These are phyloP conservation scores for Russula compacta DNA, from an alignment of 768 basidiomycete species.

Conservation along the genomic window DNA sequence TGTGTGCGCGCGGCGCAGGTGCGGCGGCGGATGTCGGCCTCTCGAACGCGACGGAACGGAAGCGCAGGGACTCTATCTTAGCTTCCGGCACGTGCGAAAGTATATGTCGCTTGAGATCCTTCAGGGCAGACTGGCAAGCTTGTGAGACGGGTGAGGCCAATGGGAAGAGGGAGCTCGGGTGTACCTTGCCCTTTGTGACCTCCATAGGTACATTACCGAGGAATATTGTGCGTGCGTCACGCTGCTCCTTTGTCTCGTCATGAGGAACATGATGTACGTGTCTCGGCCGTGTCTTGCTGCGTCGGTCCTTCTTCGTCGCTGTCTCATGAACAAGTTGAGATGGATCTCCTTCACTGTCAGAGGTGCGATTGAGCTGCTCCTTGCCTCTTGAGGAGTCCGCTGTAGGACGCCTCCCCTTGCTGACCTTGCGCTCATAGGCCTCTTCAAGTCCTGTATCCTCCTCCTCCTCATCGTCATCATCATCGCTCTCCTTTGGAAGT, in stretches of 20 bases:
- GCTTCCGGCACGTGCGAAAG: constrained; percentile 59
- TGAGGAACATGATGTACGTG: constrained; percentile 43
- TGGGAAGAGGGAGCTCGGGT: constrained; percentile 21
- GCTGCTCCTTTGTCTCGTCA: constrained; percentile 63
- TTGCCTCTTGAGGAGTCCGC: constrained; percentile 17
- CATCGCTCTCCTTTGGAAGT: constrained; percentile 20
- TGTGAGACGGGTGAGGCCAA: not conserved
- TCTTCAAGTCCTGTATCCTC: constrained; percentile 31
- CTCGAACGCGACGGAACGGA: constrained; percentile 89
- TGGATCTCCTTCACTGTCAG: constrained; percentile 30
- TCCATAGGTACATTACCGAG: constrained; percentile 80
- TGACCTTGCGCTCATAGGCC: constrained; percentile 20
- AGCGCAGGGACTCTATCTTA: constrained; percentile 87
- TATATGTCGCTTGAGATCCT: constrained; percentile 70
- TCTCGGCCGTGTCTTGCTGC: constrained; percentile 25
- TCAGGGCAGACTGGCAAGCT: constrained; percentile 50
- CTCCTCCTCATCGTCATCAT: constrained; percentile 14
- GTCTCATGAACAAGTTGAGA: constrained; percentile 58
- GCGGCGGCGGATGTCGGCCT: constrained; percentile 47
- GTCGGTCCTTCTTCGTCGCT: constrained; percentile 28
- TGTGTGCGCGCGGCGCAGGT: constrained; percentile 38
- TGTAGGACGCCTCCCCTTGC: constrained; percentile 7
- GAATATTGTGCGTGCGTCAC: constrained; percentile 82
- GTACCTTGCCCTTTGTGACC: constrained; percentile 66
- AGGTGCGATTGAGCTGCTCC: constrained; percentile 21